Base-by-base conservation (phyloP, 257 asterid genomes). In the Verbascum thapsus region DNA sequence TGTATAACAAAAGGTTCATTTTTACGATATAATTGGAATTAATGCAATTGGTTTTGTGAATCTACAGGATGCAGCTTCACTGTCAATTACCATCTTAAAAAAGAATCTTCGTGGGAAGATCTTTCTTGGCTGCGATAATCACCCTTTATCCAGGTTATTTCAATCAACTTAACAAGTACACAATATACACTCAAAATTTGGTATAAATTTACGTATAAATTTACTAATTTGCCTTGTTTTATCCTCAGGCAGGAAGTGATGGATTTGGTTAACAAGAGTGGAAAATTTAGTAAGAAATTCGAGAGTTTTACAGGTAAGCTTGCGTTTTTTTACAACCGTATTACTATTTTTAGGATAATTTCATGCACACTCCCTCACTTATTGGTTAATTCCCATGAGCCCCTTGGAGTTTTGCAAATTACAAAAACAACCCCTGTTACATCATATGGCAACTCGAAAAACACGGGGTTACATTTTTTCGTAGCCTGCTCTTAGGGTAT, bases 111-210 rank as follows among this genome's bases (percentile, higher is more conserved):
- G 80, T 38, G 72, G 86, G 66, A 82, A 63, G 61, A 81, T 79
- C 78, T 81, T 88, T 70, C 83, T 88, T 58, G 98, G 98, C 48
- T 88, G 96, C 66, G 96, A 91, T 72, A 91, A 88, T 73, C 91
- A 88, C 74, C 95, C 95, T 0, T 11, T 91, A 60, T 81, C 96
- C 81, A 81, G 98, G 98, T 91, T 22, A 53, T 52, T 22, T 26
- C 8, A 42, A 59, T 64, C 18, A 47, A 54, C 50, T 43, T 30
- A 17, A 17, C 42, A 45, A 37, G 37, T 16, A 9, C 3, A 39
- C 10, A 30, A 30, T 22, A 9, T 4, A 39, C 10, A 30, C 62
- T 5, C 56, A 12, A n/a, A 18, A 11, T 26, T 51, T 52, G 18
- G 32, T 17, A 8, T 19, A 61, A 37, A 6, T 19, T 59, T 60